Evolutionary conservation across 2,329 filamentous ascomycete genomes (phyloP).

Genomic region (Penicillium italicum): DNA sequence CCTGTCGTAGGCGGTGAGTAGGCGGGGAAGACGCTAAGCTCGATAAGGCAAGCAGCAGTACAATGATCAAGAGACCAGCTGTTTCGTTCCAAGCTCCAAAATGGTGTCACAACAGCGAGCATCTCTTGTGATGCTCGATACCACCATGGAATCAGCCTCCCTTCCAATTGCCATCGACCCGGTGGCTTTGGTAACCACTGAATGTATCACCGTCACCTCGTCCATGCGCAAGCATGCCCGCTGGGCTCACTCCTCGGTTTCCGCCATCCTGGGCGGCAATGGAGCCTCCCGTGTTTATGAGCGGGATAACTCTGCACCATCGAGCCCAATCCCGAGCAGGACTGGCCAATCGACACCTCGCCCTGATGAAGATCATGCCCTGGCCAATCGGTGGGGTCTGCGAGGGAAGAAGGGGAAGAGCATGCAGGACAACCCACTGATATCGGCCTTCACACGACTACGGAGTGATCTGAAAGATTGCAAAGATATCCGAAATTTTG

Average conservation of each 20-base stretch:
- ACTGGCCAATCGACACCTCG: constrained; percentile 19
- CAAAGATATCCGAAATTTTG: constrained; percentile 85
- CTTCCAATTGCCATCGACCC: constrained; percentile 83
- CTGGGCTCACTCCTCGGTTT: constrained; percentile 93
- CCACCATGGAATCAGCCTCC: constrained; percentile 32
- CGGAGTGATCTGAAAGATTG: constrained; percentile 82
- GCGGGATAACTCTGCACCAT: constrained; percentile 40
- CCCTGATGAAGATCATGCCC: constrained; percentile 42
- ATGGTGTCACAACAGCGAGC: constrained; percentile 23
- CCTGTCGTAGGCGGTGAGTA: constrained; percentile 26
- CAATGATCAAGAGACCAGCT: constrained; percentile 25
- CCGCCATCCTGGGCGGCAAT: constrained; percentile 82
- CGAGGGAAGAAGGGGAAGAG: constrained; percentile 94
- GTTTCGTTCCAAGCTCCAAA: constrained; percentile 21
- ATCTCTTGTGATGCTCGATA: constrained; percentile 23
- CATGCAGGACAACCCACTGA: constrained; percentile 94
- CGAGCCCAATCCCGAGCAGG: constrained; percentile 35
- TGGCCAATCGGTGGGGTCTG: constrained; percentile 86
- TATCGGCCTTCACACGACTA: constrained; percentile 87
- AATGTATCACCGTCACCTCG: constrained; percentile 98
- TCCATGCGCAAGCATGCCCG: constrained; percentile 97
- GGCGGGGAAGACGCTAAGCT: constrained; percentile 26
- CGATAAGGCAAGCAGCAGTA: constrained; percentile 25
- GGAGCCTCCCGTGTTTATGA: constrained; percentile 47
- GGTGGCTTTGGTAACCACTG: constrained; percentile 89